phyloP scores from a whole-genome alignment of 352 stramenopile species.

The Phytophthora sojae region DNA sequence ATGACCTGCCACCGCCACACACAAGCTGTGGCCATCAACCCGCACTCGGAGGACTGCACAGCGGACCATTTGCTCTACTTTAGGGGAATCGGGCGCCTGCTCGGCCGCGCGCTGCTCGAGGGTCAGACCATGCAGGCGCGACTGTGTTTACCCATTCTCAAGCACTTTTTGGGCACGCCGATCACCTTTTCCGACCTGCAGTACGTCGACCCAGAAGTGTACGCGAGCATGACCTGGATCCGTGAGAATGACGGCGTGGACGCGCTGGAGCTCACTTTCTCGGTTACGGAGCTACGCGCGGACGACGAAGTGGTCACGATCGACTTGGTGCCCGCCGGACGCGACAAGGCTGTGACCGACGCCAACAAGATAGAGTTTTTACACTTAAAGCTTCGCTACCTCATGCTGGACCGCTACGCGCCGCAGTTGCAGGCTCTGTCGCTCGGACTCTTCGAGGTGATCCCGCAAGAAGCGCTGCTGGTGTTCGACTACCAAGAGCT shows the following conservation, averaged over 20 bases:
- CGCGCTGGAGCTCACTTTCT: constrained; percentile 76
- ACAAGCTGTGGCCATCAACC: constrained; percentile 78
- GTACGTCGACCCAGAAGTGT: constrained; percentile 82
- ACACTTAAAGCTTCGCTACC: constrained; percentile 94
- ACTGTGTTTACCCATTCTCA: constrained; percentile 80
- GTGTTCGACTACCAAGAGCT: constrained; percentile 99
- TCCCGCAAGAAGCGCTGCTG: constrained; percentile 96
- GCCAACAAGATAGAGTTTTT: constrained; percentile 97
- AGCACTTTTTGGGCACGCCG: constrained; percentile 81
- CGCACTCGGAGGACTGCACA: constrained; percentile 75
- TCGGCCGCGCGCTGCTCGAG: constrained; percentile 77
- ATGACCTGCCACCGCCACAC: constrained; percentile 79
- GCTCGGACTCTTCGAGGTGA: constrained; percentile 96
- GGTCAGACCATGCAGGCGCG: constrained; percentile 77
- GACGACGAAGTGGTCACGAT: constrained; percentile 66
- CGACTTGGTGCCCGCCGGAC: constrained; percentile 64
- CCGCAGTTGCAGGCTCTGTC: constrained; percentile 91
- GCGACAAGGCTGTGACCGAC: constrained; percentile 90
- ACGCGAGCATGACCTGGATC: constrained; percentile 81
- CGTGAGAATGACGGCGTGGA: constrained; percentile 75
- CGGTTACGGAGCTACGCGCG: constrained; percentile 71
- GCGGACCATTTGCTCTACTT: constrained; percentile 91
- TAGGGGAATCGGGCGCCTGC: constrained; percentile 69
- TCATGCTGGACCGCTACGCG: constrained; percentile 93
- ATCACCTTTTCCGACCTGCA: constrained; percentile 87